Conservation (phyloP, 1,139 yeast species). For the Geotrichum histeridarum region DNA sequence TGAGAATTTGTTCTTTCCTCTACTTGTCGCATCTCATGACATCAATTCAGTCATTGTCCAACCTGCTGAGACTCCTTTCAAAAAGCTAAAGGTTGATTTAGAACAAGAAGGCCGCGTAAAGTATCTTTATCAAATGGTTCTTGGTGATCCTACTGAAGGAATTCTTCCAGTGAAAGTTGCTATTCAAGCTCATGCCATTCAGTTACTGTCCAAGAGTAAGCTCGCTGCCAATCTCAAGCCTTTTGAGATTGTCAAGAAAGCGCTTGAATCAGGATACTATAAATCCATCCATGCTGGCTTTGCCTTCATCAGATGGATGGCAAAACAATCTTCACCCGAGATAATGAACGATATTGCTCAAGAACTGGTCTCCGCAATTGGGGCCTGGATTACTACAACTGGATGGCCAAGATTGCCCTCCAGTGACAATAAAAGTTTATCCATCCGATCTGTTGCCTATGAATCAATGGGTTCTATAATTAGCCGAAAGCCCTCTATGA, state of each 20-base stretch:
- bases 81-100: slow-evolving; percentile 48
- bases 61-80: slow-evolving; percentile 47
- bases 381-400: slow-evolving; percentile 30
- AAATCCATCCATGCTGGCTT: slow-evolving; percentile 51
- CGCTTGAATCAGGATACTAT: slow-evolving; percentile 50
- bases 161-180: slow-evolving; percentile 51
- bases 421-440: slow-evolving; percentile 32
- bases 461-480: slow-evolving; percentile 71
- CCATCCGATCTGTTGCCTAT: slow-evolving; percentile 60
- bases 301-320: slow-evolving; percentile 56
- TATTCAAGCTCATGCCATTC: slow-evolving; percentile 57
- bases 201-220: slow-evolving; percentile 50
- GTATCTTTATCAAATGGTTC: slow-evolving; percentile 42
- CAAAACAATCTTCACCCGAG: slow-evolving; percentile 26
- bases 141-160: slow-evolving; percentile 38
- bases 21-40: slow-evolving; percentile 64
- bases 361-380: slow-evolving; percentile 22
- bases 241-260: slow-evolving; percentile 46
- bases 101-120: slow-evolving; percentile 48
- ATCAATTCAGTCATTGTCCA: slow-evolving; percentile 51
- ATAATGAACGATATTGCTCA: slow-evolving; percentile 23
- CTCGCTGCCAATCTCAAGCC: slow-evolving; percentile 41
- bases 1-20: slow-evolving; percentile 35
- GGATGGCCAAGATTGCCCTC: slow-evolving; percentile 36
- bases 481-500: slow-evolving; percentile 45